phyloP scores from a whole-genome alignment of 306 rosid genomes.

The Heteromeles arbutifolia region DNA sequence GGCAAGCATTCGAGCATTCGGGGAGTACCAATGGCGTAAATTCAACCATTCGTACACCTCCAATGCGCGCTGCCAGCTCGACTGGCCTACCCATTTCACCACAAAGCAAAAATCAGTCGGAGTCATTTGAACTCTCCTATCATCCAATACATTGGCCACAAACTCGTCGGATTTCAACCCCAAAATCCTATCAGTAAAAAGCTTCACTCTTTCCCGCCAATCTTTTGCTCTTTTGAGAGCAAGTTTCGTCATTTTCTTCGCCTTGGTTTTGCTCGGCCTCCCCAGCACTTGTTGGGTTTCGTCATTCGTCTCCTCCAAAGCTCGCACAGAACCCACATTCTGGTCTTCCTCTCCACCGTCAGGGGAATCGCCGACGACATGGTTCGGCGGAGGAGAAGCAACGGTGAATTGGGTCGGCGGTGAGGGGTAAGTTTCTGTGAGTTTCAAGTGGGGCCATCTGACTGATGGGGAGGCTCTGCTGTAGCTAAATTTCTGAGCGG shows the following conservation, averaged over 20 bases:
- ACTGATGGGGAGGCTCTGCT: constrained; percentile 88
- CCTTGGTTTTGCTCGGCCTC: constrained; percentile 51
- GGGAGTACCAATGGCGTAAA: constrained; percentile 77
- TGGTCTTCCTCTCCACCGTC: constrained; percentile 20
- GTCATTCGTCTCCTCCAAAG: constrained; percentile 33
- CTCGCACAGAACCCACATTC: constrained; percentile 8
- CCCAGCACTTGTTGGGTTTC: constrained; percentile 43
- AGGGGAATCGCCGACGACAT: constrained; percentile 21
- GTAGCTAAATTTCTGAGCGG: constrained; percentile 43
- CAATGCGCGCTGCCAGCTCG: constrained; percentile 74
- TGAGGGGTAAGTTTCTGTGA: constrained; percentile 40
- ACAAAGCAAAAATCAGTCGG: constrained; percentile 86
- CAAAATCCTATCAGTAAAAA: constrained; percentile 63
- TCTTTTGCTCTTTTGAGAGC: constrained; percentile 71
- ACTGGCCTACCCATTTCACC: constrained; percentile 78
- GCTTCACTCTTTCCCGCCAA: constrained; percentile 87
- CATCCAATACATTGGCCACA: constrained; percentile 79
- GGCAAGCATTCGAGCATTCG: constrained; percentile 86
- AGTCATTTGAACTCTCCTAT: constrained; percentile 68
- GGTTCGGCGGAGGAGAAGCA: constrained; percentile 17
- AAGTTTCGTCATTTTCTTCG: constrained; percentile 66
- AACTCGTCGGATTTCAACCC: constrained; percentile 60
- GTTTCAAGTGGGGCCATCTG: constrained; percentile 69
- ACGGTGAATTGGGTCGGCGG: constrained; percentile 28
- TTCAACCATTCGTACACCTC: constrained; percentile 92